Evolutionary conservation across 1,284 basidiomycete species (phyloP).

Genomic region (Trametes hirsuta): DNA sequence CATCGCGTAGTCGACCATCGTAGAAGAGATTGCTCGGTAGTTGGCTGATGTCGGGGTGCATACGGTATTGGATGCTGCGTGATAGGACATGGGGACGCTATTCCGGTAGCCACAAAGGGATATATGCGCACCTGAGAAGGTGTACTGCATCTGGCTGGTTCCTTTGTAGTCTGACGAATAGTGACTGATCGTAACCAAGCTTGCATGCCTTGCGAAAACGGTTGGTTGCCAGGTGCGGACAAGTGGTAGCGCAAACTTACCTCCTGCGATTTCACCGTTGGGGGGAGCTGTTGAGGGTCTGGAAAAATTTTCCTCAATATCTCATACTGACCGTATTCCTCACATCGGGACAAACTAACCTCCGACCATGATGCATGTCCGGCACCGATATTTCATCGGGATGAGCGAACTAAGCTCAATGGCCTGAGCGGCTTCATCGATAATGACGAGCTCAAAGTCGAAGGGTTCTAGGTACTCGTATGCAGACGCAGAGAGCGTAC

Average conservation of each 20-base stretch:
- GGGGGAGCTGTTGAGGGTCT: slow-evolving; percentile 98
- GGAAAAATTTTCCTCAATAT: neutral
- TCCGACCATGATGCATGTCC: slow-evolving; percentile 93
- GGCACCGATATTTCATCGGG: slow-evolving; percentile 88
- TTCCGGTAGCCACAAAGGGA: neutral
- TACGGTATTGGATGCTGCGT: slow-evolving; percentile 95
- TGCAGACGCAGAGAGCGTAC: slow-evolving; percentile 91
- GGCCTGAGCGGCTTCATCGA: slow-evolving; percentile 98
- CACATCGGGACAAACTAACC: slow-evolving; percentile 46
- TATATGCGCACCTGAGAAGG: slow-evolving; percentile 73
- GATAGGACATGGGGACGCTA: slow-evolving; percentile 12
- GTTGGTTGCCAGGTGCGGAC: neutral
- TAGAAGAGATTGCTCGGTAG: slow-evolving; percentile 95
- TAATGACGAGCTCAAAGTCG: slow-evolving; percentile 95
- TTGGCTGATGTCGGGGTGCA: slow-evolving; percentile 95
- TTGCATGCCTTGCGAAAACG: slow-evolving; percentile 60
- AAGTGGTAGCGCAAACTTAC: slow-evolving; percentile 38
- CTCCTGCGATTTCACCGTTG: slow-evolving; percentile 91
- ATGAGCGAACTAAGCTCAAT: slow-evolving; percentile 97
- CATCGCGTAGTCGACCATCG: slow-evolving; percentile 79
- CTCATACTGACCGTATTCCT: neutral
- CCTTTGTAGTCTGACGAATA: slow-evolving; percentile 93
- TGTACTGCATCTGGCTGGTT: slow-evolving; percentile 82
- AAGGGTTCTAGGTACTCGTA: slow-evolving; percentile 86
- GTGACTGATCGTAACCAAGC: slow-evolving; percentile 86